phyloP scores from a whole-genome alignment of 805 yeast species.

The Aciculoconidium aculeatum region DNA sequence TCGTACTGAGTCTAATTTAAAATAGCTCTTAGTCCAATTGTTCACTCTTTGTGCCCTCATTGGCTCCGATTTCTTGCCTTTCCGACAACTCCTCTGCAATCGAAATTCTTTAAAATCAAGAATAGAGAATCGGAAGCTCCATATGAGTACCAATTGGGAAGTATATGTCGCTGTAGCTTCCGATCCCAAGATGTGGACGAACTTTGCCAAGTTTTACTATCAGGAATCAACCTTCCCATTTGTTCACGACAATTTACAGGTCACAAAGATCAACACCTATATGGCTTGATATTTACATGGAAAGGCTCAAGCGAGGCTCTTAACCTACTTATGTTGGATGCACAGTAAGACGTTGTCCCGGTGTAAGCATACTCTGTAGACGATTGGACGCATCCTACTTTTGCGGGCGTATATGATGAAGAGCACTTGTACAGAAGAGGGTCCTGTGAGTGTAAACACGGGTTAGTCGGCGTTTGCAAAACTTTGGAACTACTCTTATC shows the following conservation, averaged over 20 bases:
- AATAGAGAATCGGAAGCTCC: no score
- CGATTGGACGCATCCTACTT: conserved; percentile 67
- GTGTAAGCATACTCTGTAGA: conserved; percentile 50
- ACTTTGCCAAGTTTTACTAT: conserved; percentile 44
- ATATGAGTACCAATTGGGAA: no score
- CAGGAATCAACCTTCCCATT: conserved; percentile 52
- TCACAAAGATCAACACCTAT: conserved; percentile 54
- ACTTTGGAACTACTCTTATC: conserved; percentile 45
- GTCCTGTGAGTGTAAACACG: conserved; percentile 66
- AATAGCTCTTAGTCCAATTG: no score
- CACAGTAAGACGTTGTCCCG: conserved; percentile 82
- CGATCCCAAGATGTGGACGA: conserved; percentile 45
- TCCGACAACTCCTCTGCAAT: no score
- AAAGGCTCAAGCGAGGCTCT: conserved; percentile 48
- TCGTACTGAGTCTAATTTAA: no score
- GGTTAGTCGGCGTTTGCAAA: conserved; percentile 61
- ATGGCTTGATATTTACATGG: conserved; percentile 63
- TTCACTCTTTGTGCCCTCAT: no score
- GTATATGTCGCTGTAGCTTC: no score
- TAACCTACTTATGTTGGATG: conserved; percentile 64
- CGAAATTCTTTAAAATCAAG: no score
- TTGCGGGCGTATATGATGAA: conserved; percentile 56
- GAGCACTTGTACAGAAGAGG: conserved; percentile 72
- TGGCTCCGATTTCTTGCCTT: no score
- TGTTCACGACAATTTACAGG: conserved; percentile 41